phyloP scores from a whole-genome alignment of 73 alveolate species.

The Paramecium octaurelia region DNA sequence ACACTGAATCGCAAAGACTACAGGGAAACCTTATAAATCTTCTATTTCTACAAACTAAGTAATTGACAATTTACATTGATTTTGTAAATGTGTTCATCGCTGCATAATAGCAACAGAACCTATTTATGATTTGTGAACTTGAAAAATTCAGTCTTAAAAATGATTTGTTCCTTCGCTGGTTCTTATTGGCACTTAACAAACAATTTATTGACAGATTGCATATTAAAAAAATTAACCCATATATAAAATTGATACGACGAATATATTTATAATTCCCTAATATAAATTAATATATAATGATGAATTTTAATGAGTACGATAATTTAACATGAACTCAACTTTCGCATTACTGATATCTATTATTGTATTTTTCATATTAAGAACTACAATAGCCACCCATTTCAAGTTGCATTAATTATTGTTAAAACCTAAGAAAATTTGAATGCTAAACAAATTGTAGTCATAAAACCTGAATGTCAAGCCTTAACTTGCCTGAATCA shows the following conservation, averaged over 20 bases:
- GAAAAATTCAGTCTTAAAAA: slow-evolving; percentile 31
- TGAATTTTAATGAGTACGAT: slow-evolving; percentile 28
- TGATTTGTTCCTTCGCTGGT: not conserved
- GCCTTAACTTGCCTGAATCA: no score
- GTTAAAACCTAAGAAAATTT: no score
- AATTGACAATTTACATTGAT: not conserved
- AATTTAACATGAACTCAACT: not conserved
- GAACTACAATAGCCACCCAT: not conserved
- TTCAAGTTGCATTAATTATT: no score
- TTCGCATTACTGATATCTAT: not conserved
- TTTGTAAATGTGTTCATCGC: slow-evolving; percentile 1
- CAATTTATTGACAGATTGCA: not conserved
- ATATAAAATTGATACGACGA: not conserved
- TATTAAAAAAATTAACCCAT: not conserved
- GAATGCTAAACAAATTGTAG: no score
- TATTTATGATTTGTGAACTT: not conserved
- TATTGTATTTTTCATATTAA: not conserved
- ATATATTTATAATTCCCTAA: not conserved
- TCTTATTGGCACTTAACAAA: not conserved
- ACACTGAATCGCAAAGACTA: not conserved
- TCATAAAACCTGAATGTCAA: no score
- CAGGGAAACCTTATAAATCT: not conserved
- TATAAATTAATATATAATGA: not conserved
- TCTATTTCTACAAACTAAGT: not conserved
- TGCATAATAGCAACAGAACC: not conserved